Percentiles rank a stretch among this genome's conserved stretches.
phyloP scores from a whole-genome alignment of 345 rosid genomes.

The Euphorbia tirucalli region DNA sequence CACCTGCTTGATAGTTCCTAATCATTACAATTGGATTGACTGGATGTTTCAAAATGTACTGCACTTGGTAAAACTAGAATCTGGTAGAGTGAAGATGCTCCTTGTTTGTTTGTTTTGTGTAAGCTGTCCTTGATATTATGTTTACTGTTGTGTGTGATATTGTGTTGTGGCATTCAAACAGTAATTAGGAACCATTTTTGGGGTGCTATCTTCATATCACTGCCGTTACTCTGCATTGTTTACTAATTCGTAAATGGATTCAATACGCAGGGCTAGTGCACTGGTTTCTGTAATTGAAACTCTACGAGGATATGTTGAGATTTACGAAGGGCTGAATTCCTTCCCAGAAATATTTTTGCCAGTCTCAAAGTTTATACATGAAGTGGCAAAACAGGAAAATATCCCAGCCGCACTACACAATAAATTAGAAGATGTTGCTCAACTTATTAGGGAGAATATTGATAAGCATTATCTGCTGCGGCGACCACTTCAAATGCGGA shows the following conservation, averaged over 20 bases:
- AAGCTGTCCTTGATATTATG: too few species aligned
- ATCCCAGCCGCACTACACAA: slow-evolving; percentile 49
- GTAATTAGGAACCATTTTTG: not conserved
- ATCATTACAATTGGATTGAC: not conserved
- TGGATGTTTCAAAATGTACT: not conserved
- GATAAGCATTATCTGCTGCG: slow-evolving; percentile 48
- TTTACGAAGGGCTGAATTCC: slow-evolving; percentile 52
- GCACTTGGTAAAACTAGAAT: not conserved
- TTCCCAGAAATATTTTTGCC: slow-evolving; percentile 80
- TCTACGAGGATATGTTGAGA: slow-evolving; percentile 56
- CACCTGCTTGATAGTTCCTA: not conserved
- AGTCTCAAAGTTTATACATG: slow-evolving; percentile 46
- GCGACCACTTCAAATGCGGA: slow-evolving; percentile 71
- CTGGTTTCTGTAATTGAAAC: slow-evolving; percentile 62
- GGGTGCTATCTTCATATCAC: not conserved
- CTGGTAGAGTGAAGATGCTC: not conserved
- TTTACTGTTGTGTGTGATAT: too few species aligned
- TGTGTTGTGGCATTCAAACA: not conserved
- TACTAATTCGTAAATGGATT: slow-evolving; percentile 10
- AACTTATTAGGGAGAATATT: slow-evolving; percentile 53
- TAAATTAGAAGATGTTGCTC: slow-evolving; percentile 46
- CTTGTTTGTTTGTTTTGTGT: too few species aligned
- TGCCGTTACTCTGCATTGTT: not conserved
- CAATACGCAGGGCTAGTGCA: slow-evolving; percentile 55
- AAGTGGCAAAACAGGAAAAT: slow-evolving; percentile 52